Conservation (phyloP, 148 eudicot species). For the Cornus kousa region DNA sequence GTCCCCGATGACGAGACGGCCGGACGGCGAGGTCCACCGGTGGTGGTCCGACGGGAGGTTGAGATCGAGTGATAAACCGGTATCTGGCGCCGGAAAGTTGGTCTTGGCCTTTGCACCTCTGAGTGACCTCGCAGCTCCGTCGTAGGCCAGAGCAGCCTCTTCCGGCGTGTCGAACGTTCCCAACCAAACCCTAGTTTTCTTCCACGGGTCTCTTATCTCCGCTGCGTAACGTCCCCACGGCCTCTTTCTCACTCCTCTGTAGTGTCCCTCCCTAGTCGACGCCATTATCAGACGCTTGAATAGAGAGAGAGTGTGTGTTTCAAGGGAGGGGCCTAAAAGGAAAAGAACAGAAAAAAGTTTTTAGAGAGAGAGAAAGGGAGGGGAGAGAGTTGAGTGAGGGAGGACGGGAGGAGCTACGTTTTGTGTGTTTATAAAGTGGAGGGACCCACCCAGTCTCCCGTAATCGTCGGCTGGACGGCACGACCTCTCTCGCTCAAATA, state of each 20-base stretch:
- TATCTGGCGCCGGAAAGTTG: constrained; percentile 40
- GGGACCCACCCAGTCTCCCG: constrained; percentile 30
- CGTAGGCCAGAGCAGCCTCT: constrained; percentile 60
- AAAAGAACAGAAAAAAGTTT: background rate
- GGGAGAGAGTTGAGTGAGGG: background rate
- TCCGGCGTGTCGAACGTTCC: constrained; percentile 65
- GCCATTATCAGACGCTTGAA: constrained; percentile 21
- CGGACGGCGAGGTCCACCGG: constrained; percentile 25
- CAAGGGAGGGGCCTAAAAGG: no score
- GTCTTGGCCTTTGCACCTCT: constrained; percentile 58
- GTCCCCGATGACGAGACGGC: constrained; percentile 25
- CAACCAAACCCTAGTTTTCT: constrained; percentile 62
- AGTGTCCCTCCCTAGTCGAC: constrained; percentile 42
- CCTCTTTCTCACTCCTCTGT: constrained; percentile 58
- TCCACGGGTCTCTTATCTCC: constrained; percentile 62
- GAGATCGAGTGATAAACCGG: constrained; percentile 30
- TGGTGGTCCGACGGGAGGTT: constrained; percentile 37
- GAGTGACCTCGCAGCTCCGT: constrained; percentile 55
- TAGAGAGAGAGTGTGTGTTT: constrained; percentile 4
- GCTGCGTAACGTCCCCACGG: constrained; percentile 72
- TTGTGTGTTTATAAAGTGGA: constrained; percentile 11
- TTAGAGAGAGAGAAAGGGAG: constrained; percentile 13
- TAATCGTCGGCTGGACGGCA: constrained; percentile 48
- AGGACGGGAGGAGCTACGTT: constrained; percentile 1
- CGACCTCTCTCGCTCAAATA: background rate